Base-by-base conservation (phyloP, 129 eudicot genomes). In the Flaveria linearis region DNA sequence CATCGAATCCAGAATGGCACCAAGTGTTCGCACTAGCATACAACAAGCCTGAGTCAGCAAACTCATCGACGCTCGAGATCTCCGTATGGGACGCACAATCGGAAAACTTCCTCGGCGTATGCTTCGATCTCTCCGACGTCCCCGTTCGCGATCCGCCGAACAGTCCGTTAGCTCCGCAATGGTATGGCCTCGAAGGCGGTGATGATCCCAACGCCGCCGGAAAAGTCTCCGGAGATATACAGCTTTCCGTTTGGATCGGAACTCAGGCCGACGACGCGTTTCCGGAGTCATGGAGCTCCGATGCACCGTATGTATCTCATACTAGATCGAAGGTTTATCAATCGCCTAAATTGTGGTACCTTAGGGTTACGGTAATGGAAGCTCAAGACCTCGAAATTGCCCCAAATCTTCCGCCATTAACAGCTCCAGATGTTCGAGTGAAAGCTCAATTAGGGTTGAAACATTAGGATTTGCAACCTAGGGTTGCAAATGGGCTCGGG, bases 81-180 rank as follows among this genome's bases (percentile, higher is more conserved):
- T 89, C 99, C 4, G 78, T 91, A 6, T 94, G 99, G 99, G 97
- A 94, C 68, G 78, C 90, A 22, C 74, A 85, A 33, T 82, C 97
- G 51, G 99, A 89, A 57, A 84, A 80, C 18, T 94, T 94, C 62
- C 84, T 94, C 55, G 99, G 99, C 22, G 97, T 94, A 13, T 94
- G 99, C 73, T 91, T 94, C 75, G 99, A 94, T 75, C 89, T 94
- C 14, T 86, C 99, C 58, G 99, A 94, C 51, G 99, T 91, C 10
- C 96, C 97, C 6, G 87, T 94, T n/a, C 93, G 99, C 14, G 99
- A 94, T 78, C 94, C 97, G 0, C 99, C 99, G 7, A 97, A 94
- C 67, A 94, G 99, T 79, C 99, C 99, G 1, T 85, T 94, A 3
- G 99, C 99, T 60, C 99, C 99, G 9, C 99, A 94, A 65, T 94